phyloP scores from a whole-genome alignment of 1,284 basidiomycete genomes.

The Ganoderma leucocontextum region DNA sequence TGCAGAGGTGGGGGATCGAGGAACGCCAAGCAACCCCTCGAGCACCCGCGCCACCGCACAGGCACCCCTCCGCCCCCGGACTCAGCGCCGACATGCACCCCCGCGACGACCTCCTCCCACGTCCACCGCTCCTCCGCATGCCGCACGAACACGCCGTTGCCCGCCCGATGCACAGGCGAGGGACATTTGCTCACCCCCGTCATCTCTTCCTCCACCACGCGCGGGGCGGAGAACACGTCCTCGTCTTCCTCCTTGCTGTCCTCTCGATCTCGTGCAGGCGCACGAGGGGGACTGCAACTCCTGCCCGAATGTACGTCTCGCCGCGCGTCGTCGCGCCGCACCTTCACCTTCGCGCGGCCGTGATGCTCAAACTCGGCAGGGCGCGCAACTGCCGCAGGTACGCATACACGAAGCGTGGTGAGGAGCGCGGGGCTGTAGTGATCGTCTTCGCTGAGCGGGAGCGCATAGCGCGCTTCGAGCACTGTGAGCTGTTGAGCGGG shows the following conservation, averaged over 20 bases:
- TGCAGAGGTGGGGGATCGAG: slow-evolving; percentile 40
- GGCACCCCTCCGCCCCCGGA: slow-evolving; percentile 51
- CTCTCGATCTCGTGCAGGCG: slow-evolving; percentile 8
- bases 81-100: slow-evolving; percentile 55
- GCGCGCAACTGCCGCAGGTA: slow-evolving; percentile 37
- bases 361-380: slow-evolving; percentile 22
- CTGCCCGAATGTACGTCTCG: slow-evolving; percentile 23
- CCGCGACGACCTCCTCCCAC: slow-evolving; percentile 68
- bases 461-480: slow-evolving; percentile 40
- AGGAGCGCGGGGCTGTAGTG: slow-evolving; percentile 30
- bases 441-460: slow-evolving; percentile 29
- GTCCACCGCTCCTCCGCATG: slow-evolving; percentile 69
- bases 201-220: slow-evolving; percentile 19
- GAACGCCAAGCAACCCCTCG: slow-evolving; percentile 66
- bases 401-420: slow-evolving; percentile 35
- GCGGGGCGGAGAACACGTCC: slow-evolving; percentile 18
- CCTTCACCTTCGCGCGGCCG: slow-evolving; percentile 22
- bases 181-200: slow-evolving; percentile 56
- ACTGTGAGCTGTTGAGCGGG: slow-evolving; percentile 36
- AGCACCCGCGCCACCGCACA: slow-evolving; percentile 76
- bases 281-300: too few relatives aligned
- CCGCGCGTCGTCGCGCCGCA: background rate
- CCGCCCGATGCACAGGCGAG: slow-evolving; percentile 54
- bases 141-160: slow-evolving; percentile 53
- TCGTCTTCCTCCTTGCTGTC: slow-evolving; percentile 10